phyloP scores from a whole-genome alignment of 495 filamentous ascomycete species.

The Polyplosphaeria fusca region DNA sequence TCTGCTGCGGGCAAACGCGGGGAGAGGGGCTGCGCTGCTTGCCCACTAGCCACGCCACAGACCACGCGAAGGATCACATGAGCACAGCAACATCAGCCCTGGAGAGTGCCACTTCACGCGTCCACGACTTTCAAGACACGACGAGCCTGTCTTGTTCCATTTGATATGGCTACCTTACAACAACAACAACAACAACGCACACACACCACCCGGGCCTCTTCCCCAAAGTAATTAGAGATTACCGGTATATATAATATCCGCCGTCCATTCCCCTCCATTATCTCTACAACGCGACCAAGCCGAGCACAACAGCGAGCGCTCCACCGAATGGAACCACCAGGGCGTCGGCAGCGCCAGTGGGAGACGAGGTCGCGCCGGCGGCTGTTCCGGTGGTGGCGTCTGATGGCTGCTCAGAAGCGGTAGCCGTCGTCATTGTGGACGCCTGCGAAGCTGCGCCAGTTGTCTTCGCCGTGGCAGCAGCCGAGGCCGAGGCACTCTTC shows the following conservation, averaged over 20 bases:
- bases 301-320: conserved; percentile 24
- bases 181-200: neutral
- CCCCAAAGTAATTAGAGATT: conserved; percentile 11
- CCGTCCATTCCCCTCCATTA: neutral
- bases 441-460: neutral
- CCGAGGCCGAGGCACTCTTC: conserved; percentile 13
- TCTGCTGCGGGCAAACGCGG: too few relatives aligned
- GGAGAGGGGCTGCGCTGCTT: too few relatives aligned
- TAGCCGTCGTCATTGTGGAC: conserved; percentile 5
- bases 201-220: neutral
- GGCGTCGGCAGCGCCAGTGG: conserved; percentile 21
- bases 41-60: too few relatives aligned
- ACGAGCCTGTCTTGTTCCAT: neutral
- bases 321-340: conserved; percentile 23
- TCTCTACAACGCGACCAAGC: conserved; percentile 32
- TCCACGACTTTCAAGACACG: neutral
- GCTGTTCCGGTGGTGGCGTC: conserved; percentile 6
- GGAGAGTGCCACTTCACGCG: too few relatives aligned
- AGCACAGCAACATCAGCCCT: too few relatives aligned
- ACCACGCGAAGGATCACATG: too few relatives aligned
- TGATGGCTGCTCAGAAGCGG: conserved; percentile 5
- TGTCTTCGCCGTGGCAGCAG: neutral
- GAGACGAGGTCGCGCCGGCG: neutral
- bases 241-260: neutral
- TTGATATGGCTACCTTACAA: neutral